Conservation (phyloP, 2,329 filamentous ascomycete genomes). For the Pestalotiopsis sp. region DNA sequence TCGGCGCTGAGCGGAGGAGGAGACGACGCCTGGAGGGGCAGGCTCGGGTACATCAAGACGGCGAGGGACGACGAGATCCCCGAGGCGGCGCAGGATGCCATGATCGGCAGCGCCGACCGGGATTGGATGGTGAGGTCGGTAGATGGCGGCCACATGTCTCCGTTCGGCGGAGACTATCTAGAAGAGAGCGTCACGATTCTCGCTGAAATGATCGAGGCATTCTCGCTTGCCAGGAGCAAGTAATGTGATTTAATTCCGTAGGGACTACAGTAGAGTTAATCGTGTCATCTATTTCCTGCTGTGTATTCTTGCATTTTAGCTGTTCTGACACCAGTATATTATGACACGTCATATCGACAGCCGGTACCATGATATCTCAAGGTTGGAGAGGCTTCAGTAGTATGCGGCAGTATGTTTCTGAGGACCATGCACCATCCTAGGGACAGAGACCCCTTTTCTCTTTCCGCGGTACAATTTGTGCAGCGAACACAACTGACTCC, state of each 20-base stretch:
- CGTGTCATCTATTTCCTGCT: neutral
- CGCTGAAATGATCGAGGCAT: neutral
- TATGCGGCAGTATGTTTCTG: neutral
- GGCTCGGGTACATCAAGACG: neutral
- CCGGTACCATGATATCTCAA: no score
- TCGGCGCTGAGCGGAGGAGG: neutral
- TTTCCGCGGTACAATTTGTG: neutral
- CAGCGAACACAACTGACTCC: neutral
- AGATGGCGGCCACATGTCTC: constrained; percentile 1
- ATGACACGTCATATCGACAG: no score
- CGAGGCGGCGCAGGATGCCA: neutral
- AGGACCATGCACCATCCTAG: neutral
- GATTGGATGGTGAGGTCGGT: neutral
- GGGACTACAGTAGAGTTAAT: neutral
- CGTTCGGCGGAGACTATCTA: neutral
- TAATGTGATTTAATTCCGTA: neutral
- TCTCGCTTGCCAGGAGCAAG: neutral
- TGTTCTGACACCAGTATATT: no score
- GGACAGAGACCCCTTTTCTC: neutral
- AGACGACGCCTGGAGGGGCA: neutral
- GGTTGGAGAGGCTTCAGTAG: neutral
- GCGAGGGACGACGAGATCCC: constrained; percentile 1
- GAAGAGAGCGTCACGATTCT: neutral
- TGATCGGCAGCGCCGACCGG: neutral
- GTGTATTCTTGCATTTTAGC: neutral